Base-by-base conservation (phyloP, 768 basidiomycete genomes). In the Roridomyces roridus region DNA sequence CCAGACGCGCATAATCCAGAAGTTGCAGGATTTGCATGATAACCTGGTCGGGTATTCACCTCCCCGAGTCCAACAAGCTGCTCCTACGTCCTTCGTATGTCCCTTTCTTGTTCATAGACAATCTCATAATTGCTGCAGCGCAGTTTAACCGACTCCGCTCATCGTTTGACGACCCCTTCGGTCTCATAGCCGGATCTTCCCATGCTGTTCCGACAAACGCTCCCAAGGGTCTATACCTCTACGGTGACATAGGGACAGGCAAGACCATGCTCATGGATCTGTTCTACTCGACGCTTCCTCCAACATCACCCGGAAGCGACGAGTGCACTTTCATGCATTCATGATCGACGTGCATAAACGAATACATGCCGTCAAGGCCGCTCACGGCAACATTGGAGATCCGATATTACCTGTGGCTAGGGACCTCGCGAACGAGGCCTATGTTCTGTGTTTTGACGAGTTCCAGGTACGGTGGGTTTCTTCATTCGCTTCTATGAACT, bases 211-310 rank as follows among this genome's bases (percentile, higher is more conserved):
- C n/a, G n/a, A n/a, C n/a, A n/a, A n/a, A n/a, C n/a, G n/a, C n/a
- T n/a, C n/a, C 94, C 4, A 91, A 90, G 65, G 94, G 96, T 10
- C 80, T 98, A 26, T 98, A 99, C 75, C 87, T 99, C 18, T 94
- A 92, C 69, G 97, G 96, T 28, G 92, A 94, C 64, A 97, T 99
- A 57, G 96, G 96, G 2, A 97, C 96, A 9, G 96, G 97, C 14
- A 98, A 98, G 79, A 91, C 91, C 0, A 98, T 98, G 96, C 87
- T 99, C 60, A 99, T 99, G 97, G 97, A 99, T 72, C 80, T 99
- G 21, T 97, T 97, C 73, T 95, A 91, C 77, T 84, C 87, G 60
- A 86, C 94, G 2, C 85, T 97, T 2, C 89, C 91, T 1, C 65
- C 0, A 75, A 80, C 40, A 75, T 91, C 50, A 83, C 74, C 41